phyloP scores from a whole-genome alignment of 345 rosid species.

The Orychophragmus violaceus region DNA sequence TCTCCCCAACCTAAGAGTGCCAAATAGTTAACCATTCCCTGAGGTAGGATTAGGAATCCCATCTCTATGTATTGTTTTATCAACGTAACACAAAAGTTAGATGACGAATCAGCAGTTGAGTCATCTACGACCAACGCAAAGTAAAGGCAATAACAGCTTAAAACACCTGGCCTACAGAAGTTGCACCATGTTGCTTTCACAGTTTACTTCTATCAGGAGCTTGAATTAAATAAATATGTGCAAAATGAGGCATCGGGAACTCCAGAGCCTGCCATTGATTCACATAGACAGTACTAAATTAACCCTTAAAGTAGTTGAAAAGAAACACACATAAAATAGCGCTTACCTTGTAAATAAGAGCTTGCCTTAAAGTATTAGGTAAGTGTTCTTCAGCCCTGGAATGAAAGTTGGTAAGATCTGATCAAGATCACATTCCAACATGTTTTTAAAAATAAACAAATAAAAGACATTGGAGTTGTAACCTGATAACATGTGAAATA shows the following conservation, averaged over 20 bases:
- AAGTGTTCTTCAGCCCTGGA: slow-evolving; percentile 93
- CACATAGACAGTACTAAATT: too few relatives aligned
- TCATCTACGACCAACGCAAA: background rate
- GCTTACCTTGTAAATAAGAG: slow-evolving; percentile 77
- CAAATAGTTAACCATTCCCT: slow-evolving; percentile 89
- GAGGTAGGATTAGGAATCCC: slow-evolving; percentile 93
- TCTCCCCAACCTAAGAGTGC: slow-evolving; percentile 99
- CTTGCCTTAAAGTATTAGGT: slow-evolving; percentile 90
- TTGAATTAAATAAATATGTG: slow-evolving; percentile 87
- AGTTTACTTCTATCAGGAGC: slow-evolving; percentile 94
- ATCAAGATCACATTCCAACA: slow-evolving; percentile 7
- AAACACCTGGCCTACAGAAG: slow-evolving; percentile 91
- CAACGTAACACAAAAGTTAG: background rate
- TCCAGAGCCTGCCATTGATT: slow-evolving; percentile 71
- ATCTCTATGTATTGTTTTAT: slow-evolving; percentile 71
- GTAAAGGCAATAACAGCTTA: slow-evolving; percentile 1
- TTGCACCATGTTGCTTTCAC: slow-evolving; percentile 93
- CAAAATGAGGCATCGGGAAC: slow-evolving; percentile 80
- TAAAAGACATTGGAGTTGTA: background rate
- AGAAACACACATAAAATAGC: slow-evolving; percentile 7
- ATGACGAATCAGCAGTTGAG: slow-evolving; percentile 1
- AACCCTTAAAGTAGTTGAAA: background rate
- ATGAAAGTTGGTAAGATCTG: slow-evolving; percentile 7
- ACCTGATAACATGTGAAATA: slow-evolving; percentile 95
- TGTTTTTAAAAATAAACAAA: background rate